Conservation (phyloP, 2,329 filamentous ascomycete species). For the Colletotrichum higginsianum region DNA sequence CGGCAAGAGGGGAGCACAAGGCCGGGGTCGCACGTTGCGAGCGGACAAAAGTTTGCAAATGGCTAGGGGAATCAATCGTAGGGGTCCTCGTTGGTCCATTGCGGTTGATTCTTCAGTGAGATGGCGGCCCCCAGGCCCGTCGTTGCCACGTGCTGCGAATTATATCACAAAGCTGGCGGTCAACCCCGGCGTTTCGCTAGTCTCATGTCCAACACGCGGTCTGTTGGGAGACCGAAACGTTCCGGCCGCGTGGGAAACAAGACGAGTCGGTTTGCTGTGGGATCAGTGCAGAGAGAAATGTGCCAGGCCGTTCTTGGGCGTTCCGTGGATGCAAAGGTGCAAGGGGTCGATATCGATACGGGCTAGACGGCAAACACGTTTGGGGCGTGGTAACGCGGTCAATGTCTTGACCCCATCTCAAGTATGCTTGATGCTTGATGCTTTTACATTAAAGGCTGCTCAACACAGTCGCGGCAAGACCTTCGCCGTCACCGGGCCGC, state of each 20-base stretch:
- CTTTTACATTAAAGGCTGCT: neutral
- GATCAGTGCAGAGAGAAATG: conserved; percentile 9
- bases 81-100: conserved; percentile 25
- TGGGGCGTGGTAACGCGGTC: neutral
- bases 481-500: neutral
- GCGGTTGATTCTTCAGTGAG: conserved; percentile 35
- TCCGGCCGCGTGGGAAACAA: conserved; percentile 26
- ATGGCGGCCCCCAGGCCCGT: conserved; percentile 33
- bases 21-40: conserved; percentile 2
- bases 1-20: conserved; percentile 6
- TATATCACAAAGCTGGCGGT: conserved; percentile 10
- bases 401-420: neutral
- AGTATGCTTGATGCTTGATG: neutral
- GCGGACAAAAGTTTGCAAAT: conserved; percentile 21
- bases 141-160: conserved; percentile 37
- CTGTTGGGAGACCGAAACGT: conserved; percentile 5
- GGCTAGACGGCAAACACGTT: conserved; percentile 17
- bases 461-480: neutral
- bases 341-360: conserved; percentile 18
- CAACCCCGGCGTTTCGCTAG: conserved; percentile 8
- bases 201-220: conserved; percentile 7
- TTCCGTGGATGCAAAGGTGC: neutral
- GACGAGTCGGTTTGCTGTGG: conserved; percentile 19
- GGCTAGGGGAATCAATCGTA: conserved; percentile 1
- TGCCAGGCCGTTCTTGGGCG: conserved; percentile 11